Evolutionary conservation across 2,329 filamentous ascomycete genomes (phyloP), one percentile per base, ranked within the genome.

Genomic region (Claviceps sp.): DNA sequence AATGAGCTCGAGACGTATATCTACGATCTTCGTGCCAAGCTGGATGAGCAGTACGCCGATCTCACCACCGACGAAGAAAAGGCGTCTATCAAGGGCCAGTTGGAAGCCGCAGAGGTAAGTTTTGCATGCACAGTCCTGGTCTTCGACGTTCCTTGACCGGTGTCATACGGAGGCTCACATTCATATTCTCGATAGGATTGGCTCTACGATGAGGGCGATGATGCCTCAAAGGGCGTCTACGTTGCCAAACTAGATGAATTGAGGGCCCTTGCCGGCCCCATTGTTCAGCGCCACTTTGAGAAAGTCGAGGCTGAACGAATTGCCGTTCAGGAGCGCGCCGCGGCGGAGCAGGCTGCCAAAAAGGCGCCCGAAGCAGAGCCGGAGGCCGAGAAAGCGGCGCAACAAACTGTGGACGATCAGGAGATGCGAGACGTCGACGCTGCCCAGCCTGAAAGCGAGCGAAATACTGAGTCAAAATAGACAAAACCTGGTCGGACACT

Each of bases 1-100:
- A 98, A 98, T 76, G 91, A 97, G 73, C 86, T 98, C 51, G 93
- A 98, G 78, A 84, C 88, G 24, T 95, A 85, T 73, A 96, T 97
- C 72, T 98, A 98, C 73, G 90, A 97, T 64, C 79, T 95, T 66
- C 86, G 91, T 62, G 88, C 88, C 72, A 96, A 96, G 82, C 81
- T 97, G 50, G 88, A 96, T 60, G 89, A 94, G 63, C 80, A 88
- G 61, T 96, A 94, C 68, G 75, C 88, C 58, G 87, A 95, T 48
- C 89, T 95, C 58, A 85, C 87, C 56, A 93, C 75, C 62, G 90
- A 96, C 5, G 88, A 94, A 47, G 91, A 97, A 81, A 96, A 96
- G 79, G 73, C 82, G 44, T 88, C 85, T 72, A 77, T 97, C 59
- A 85, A 82, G 67, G 77, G 81, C 50, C 95, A 93, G 78, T 83